Base-by-base conservation (phyloP, 2,329 filamentous ascomycete genomes). In the Hypoxylon sp. region DNA sequence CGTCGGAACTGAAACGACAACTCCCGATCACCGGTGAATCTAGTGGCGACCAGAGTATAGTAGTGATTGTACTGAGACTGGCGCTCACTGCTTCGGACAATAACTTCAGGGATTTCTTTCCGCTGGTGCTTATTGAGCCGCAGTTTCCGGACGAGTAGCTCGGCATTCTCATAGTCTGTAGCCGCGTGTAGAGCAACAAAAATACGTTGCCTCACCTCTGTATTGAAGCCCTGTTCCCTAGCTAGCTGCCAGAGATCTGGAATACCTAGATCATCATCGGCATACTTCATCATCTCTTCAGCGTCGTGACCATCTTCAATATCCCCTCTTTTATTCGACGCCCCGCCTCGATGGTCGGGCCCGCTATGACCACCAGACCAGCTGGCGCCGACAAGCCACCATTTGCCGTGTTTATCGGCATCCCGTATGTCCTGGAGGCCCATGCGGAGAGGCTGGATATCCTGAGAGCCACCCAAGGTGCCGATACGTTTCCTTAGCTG, bases 341-440 rank as follows among this genome's bases (percentile, higher is more conserved):
- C 37, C 21, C 27, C 25, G 16, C 21, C 45, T 43, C 32, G 61
- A 14, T 19, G 21, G 21, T 52, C 45, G 21, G 47, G 3, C 9
- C 46, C 48, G 21, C 51, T 29, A n/a, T 57, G 65, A 14, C 48
- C 16, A 4, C 85, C 87, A 3, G 85, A 82, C 88, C 95, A 97
- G 78, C 94, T 97, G n/a, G 96, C 95, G 54, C 96, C 96, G 4
- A 98, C 92, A 19, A 98, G 87, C 96, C 96, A 99, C 96, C 96
- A 99, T 81, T 97, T 97, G 0, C 96, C 96, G 75, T 90, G 92
- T 76, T 91, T 95, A 41, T 95, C 91, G 0, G 91, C 90, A 67
- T 94, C 88, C 68, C 89, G 89, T 54, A 99, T 92, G 74, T 99
- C 96, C 37, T 86, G 84, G 3, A 97, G 84, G 9, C 91, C 89